These are phyloP conservation scores for Yamagishiella unicocca DNA, from an alignment of 139 green algal genomes.

Conservation along the genomic window DNA sequence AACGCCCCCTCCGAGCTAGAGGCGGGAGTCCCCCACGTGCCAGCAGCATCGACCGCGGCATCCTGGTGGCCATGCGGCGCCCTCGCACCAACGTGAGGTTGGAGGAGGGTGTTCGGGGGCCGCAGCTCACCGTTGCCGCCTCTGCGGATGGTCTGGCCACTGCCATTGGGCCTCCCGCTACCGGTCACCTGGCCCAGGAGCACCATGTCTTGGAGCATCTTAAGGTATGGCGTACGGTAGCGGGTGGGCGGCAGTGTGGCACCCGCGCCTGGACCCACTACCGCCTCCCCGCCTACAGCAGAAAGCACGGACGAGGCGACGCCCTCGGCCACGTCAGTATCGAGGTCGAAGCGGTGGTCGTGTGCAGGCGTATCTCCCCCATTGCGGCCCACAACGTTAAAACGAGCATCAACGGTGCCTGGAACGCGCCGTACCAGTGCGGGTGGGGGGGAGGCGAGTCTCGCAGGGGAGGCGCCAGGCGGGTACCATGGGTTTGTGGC, in stretches of 20 bases:
- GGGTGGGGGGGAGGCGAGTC: background rate
- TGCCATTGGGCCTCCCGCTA: background rate
- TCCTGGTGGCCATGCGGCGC: background rate
- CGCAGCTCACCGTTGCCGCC: background rate
- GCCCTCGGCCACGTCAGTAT: background rate
- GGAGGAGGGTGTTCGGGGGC: too few species aligned
- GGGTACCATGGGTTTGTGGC: constrained; percentile 31
- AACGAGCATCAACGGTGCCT: background rate
- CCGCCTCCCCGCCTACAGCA: constrained; percentile 1
- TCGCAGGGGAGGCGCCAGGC: background rate
- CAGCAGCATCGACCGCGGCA: background rate
- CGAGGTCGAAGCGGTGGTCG: background rate
- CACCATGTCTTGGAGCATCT: constrained; percentile 29
- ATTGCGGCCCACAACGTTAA: background rate
- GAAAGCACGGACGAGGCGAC: background rate
- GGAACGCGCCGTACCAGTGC: background rate
- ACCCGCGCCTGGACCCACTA: background rate
- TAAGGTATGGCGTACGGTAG: constrained; percentile 36
- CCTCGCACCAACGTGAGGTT: too few species aligned
- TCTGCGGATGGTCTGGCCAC: background rate
- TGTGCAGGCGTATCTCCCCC: background rate
- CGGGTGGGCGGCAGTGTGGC: background rate
- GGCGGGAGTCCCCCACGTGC: too few species aligned
- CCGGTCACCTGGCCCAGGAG: background rate
- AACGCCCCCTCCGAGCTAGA: background rate